phyloP scores from a whole-genome alignment of 108 stramenopile species.

The Pseudonitzschia multiseries region DNA sequence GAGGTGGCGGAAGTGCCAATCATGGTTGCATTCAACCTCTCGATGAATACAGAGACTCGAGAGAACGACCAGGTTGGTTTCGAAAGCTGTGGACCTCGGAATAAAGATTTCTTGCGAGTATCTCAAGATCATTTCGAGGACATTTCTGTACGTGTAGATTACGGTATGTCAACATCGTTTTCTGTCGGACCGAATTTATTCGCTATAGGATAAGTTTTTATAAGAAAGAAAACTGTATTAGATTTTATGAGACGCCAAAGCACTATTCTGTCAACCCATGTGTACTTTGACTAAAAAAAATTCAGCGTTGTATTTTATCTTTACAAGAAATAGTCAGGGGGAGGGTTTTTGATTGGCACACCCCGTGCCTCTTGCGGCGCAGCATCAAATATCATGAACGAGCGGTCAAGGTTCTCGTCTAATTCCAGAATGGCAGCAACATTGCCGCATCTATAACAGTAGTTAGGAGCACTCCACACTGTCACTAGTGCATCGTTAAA shows the following conservation, averaged over 20 bases:
- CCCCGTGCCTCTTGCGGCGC: conserved; percentile 96
- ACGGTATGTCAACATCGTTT: too few species aligned
- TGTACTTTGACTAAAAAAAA: too few species aligned
- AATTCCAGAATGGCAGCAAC: conserved; percentile 96
- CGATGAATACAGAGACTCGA: not conserved
- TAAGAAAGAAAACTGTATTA: too few species aligned
- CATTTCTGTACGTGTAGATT: too few species aligned
- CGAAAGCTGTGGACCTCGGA: not conserved
- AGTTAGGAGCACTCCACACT: conserved; percentile 99
- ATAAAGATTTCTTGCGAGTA: too few species aligned
- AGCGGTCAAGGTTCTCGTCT: conserved; percentile 92
- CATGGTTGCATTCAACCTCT: not conserved
- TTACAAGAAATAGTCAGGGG: conserved; percentile 97
- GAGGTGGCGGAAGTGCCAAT: conserved; percentile 3
- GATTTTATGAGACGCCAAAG: too few species aligned
- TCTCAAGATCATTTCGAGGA: too few species aligned
- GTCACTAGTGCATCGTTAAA: conserved; percentile 95
- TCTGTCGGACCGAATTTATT: too few species aligned
- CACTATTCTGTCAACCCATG: too few species aligned
- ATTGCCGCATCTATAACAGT: conserved; percentile 98
- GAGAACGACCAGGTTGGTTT: not conserved
- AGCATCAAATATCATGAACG: conserved; percentile 96
- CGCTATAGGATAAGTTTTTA: too few species aligned
- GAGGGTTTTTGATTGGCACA: conserved; percentile 92
- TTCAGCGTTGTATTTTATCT: not conserved